Conservation (phyloP, 1,139 yeast genomes). For the Pichia sp. region DNA sequence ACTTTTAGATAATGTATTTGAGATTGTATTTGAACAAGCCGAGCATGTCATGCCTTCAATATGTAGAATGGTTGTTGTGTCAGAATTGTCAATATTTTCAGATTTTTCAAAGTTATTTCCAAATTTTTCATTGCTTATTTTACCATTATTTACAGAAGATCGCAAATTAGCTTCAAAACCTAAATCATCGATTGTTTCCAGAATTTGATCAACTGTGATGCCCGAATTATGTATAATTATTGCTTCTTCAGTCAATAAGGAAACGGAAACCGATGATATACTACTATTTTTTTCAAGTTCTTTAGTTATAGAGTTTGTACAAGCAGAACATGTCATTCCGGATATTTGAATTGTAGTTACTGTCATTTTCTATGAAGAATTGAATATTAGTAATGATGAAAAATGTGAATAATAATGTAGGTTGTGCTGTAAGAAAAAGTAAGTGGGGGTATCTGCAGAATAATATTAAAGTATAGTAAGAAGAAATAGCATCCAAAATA, state of each 20-base stretch:
- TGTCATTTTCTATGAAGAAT: conserved; percentile 5
- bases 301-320: conserved; percentile 56
- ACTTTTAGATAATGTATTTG: conserved; percentile 41
- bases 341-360: conserved; percentile 19
- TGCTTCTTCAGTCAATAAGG: conserved; percentile 69
- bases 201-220: conserved; percentile 33
- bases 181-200: conserved; percentile 54
- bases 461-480: neutral
- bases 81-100: neutral
- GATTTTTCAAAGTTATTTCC: neutral
- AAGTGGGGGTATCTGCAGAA: neutral
- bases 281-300: conserved; percentile 46
- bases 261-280: conserved; percentile 47
- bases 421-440: neutral
- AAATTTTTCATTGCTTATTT: too few species aligned
- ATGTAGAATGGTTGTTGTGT: conserved; percentile 13
- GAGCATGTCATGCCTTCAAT: conserved; percentile 82
- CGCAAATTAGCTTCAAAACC: conserved; percentile 48
- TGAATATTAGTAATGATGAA: neutral
- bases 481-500: neutral
- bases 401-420: neutral
- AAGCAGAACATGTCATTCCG: conserved; percentile 89
- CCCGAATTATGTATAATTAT: conserved; percentile 39
- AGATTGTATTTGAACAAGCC: conserved; percentile 64
- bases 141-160: conserved; percentile 1